Evolutionary conservation across 257 asterid genomes (phyloP).

Genomic region (Penstemon eatonii): DNA sequence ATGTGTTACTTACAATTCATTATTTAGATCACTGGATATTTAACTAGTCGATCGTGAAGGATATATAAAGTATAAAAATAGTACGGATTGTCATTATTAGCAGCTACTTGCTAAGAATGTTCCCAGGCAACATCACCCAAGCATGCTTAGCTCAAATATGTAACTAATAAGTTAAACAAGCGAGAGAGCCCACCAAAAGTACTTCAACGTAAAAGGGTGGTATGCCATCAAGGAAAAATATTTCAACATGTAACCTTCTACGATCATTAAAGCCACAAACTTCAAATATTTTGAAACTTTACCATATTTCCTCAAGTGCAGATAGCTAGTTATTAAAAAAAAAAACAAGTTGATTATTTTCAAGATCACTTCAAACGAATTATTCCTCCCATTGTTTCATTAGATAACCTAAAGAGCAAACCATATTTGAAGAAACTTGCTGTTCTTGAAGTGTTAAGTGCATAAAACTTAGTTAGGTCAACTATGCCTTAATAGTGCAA

Average conservation of each 20-base stretch:
- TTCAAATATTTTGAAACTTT: not conserved
- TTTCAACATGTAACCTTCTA: not conserved
- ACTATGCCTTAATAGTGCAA: not conserved
- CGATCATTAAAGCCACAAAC: not conserved
- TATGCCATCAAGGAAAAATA: not conserved
- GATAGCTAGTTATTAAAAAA: slow-evolving; percentile 1
- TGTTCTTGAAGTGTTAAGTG: slow-evolving; percentile 1
- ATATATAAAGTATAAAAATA: not conserved
- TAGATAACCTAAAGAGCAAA: not conserved
- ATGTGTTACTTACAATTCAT: slow-evolving; percentile 17
- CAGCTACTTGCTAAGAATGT: not conserved
- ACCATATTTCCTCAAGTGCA: not conserved
- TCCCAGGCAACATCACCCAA: not conserved
- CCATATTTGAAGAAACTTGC: not conserved
- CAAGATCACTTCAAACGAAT: slow-evolving; percentile 2
- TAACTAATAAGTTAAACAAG: not conserved
- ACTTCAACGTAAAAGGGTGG: not conserved
- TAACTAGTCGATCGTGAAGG: not conserved
- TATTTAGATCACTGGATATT: not conserved
- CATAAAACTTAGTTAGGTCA: not conserved
- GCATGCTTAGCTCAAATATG: slow-evolving; percentile 10
- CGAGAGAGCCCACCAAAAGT: not conserved
- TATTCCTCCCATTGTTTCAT: not conserved
- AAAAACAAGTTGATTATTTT: not conserved
- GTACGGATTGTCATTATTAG: not conserved